A percentile compares a stretch with the other conserved stretches of the same genome.
Conservation (phyloP, 1,139 yeast species). For the Geotrichum citri-aurantii region DNA sequence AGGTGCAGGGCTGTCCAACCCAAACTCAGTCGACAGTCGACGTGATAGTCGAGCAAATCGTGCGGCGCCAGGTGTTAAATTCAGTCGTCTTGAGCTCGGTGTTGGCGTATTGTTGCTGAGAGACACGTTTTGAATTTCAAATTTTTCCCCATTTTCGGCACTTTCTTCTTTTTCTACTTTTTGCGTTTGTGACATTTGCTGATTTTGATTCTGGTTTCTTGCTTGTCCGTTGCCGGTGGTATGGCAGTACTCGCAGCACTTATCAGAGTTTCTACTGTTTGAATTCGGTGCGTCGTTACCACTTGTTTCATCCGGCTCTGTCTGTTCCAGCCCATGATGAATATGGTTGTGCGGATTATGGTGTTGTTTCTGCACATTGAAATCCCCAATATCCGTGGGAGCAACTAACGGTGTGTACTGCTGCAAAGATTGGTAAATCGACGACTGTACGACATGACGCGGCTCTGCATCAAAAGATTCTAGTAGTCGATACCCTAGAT, state of each 20-base stretch:
- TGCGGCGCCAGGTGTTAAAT: slow-evolving; percentile 9
- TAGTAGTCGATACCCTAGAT: slow-evolving; percentile 14
- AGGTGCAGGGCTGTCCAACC: neutral
- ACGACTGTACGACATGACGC: slow-evolving; percentile 13
- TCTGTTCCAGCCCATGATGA: neutral
- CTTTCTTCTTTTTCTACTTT: neutral
- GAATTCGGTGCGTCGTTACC: neutral
- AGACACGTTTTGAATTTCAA: neutral
- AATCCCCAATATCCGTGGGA: neutral
- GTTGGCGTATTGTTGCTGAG: neutral
- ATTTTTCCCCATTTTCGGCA: neutral
- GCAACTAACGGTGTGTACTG: slow-evolving; percentile 11
- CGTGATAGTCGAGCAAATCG: slow-evolving; percentile 9
- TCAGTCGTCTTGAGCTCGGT: neutral
- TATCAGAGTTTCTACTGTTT: neutral
- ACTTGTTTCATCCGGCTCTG: neutral
- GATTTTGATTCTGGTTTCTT: neutral
- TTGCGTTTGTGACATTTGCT: neutral
- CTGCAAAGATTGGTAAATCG: slow-evolving; percentile 12
- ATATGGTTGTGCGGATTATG: neutral
- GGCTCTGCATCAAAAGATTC: slow-evolving; percentile 18
- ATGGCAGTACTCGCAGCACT: slow-evolving; percentile 3
- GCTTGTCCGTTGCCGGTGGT: neutral
- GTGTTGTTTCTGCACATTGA: neutral
- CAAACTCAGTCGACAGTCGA: slow-evolving; percentile 4